These are phyloP conservation scores for Hyphopichia khmerensis DNA, from an alignment of 1,139 yeast genomes.

Conservation along the genomic window DNA sequence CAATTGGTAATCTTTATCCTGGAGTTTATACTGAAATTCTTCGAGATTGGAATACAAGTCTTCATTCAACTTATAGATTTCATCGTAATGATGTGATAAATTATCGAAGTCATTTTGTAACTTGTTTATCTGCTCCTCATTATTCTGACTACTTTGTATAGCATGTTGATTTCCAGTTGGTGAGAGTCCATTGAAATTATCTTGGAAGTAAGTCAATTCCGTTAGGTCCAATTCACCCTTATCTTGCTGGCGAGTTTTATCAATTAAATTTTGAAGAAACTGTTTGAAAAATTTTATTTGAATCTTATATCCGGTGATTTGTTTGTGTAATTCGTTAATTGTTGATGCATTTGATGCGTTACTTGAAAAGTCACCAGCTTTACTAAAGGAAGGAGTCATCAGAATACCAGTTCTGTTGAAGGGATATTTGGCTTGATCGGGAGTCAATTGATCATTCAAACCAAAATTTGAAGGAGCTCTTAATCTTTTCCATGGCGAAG, in stretches of 20 bases:
- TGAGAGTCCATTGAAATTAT: slow-evolving; percentile 17
- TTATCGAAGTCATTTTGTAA: slow-evolving; percentile 17
- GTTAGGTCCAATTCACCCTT: slow-evolving; percentile 16
- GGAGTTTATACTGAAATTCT: slow-evolving; percentile 29
- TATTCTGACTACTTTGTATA: slow-evolving; percentile 5
- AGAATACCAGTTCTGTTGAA: not conserved
- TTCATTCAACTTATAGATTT: slow-evolving; percentile 35
- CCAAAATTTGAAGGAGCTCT: slow-evolving; percentile 20
- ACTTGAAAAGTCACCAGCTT: not conserved
- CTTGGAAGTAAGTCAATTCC: slow-evolving; percentile 25
- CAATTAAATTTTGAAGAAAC: slow-evolving; percentile 39
- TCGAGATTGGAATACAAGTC: slow-evolving; percentile 40
- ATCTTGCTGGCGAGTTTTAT: slow-evolving; percentile 15
- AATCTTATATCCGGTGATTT: slow-evolving; percentile 42
- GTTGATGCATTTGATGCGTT: slow-evolving; percentile 12
- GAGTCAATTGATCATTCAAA: slow-evolving; percentile 5
- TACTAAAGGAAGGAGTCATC: slow-evolving; percentile 1
- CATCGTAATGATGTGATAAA: slow-evolving; percentile 32
- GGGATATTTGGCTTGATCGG: slow-evolving; percentile 7
- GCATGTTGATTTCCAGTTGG: slow-evolving; percentile 4
- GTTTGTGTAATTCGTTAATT: slow-evolving; percentile 36
- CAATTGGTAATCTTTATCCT: slow-evolving; percentile 23
- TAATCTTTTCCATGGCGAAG: slow-evolving; percentile 34
- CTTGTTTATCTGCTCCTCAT: slow-evolving; percentile 7
- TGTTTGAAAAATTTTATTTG: slow-evolving; percentile 44